Conservation (phyloP, 371 early-diverging fungal species). For the Mucor ambiguus region DNA sequence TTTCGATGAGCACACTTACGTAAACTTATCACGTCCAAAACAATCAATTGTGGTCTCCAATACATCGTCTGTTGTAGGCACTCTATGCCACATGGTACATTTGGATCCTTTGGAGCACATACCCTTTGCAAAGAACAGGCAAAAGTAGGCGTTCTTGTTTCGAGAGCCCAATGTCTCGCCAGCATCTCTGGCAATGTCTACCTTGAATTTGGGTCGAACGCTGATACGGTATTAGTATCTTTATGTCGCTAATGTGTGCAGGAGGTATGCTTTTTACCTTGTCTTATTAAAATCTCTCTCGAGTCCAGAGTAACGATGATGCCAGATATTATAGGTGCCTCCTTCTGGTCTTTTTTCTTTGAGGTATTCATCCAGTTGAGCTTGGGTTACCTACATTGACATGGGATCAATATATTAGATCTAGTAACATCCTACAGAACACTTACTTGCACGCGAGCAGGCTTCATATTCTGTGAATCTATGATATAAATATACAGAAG, state of each 20-base stretch:
- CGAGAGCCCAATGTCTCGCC: conserved; percentile 74
- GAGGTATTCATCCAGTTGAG: conserved; percentile 44
- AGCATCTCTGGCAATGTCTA: conserved; percentile 67
- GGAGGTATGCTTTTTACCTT: conserved; percentile 24
- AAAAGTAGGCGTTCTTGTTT: conserved; percentile 71
- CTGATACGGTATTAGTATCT: conserved; percentile 19
- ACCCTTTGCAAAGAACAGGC: conserved; percentile 86
- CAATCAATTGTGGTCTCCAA: conserved; percentile 74
- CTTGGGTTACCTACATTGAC: conserved; percentile 40
- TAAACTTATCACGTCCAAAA: conserved; percentile 81
- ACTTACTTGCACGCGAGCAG: conserved; percentile 34
- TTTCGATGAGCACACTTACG: conserved; percentile 24
- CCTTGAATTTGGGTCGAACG: conserved; percentile 66
- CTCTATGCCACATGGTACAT: conserved; percentile 78
- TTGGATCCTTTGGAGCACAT: conserved; percentile 75
- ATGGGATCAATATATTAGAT: not conserved
- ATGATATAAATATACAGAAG: not conserved
- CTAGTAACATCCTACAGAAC: not conserved
- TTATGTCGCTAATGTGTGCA: not conserved
- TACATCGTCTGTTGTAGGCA: conserved; percentile 67
- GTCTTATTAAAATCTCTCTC: conserved; percentile 49
- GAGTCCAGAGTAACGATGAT: conserved; percentile 66
- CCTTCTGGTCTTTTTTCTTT: conserved; percentile 50
- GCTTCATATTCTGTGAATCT: conserved; percentile 7
- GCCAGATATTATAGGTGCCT: conserved; percentile 81